Conservation (phyloP, 129 eudicot genomes). For the Heracleum sosnowskyi region DNA sequence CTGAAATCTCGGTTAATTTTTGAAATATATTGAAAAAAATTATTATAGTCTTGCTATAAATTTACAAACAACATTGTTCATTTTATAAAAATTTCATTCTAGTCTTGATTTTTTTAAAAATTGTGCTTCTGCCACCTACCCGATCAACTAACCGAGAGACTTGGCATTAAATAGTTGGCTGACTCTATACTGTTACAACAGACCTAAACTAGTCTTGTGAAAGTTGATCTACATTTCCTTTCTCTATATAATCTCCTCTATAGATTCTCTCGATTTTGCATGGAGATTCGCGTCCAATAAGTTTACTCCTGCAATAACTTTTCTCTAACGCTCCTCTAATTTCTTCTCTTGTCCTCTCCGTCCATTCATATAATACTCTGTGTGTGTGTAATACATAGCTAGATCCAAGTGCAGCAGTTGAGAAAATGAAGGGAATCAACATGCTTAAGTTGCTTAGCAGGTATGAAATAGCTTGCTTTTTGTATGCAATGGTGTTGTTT, state of each 20-base stretch:
- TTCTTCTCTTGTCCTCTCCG: neutral
- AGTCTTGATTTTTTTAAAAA: no score
- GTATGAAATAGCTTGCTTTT: neutral
- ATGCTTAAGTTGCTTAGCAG: neutral
- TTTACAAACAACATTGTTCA: no score
- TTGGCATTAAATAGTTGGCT: neutral
- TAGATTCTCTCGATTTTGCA: neutral
- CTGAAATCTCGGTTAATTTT: no score
- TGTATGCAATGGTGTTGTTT: neutral
- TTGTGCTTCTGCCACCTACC: no score
- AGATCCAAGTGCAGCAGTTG: neutral
- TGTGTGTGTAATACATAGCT: no score
- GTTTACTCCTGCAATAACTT: neutral
- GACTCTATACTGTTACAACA: neutral
- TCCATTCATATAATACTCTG: neutral
- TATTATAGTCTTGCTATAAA: no score
- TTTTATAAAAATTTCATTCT: no score
- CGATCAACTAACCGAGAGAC: neutral
- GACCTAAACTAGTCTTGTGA: neutral
- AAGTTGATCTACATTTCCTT: neutral
- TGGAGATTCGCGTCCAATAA: constrained; percentile 6
- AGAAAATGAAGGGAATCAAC: neutral
- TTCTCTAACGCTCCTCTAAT: neutral
- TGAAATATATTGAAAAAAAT: no score
- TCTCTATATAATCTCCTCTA: neutral